Conservation (phyloP, 1,284 basidiomycete species). For the Boletus subluridellus region DNA sequence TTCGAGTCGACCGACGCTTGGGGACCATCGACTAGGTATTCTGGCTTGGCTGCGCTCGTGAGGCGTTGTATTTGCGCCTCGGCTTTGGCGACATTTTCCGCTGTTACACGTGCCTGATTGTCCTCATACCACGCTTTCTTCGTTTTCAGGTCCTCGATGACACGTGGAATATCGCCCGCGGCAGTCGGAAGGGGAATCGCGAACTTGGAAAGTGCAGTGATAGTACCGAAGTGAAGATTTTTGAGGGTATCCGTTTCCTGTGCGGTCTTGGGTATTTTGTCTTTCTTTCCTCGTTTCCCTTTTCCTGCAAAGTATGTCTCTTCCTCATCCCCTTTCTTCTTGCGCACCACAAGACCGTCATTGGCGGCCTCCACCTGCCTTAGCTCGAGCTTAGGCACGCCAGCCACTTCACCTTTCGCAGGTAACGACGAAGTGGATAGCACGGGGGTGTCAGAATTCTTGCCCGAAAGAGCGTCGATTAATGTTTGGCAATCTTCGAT, state of each 20-base stretch:
- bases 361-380: slow-evolving; percentile 76
- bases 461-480: slow-evolving; percentile 86
- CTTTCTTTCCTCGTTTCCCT: slow-evolving; percentile 74
- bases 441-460: slow-evolving; percentile 55
- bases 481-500: slow-evolving; percentile 97
- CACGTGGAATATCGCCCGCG: slow-evolving; percentile 74
- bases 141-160: slow-evolving; percentile 86
- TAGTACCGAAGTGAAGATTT: slow-evolving; percentile 74
- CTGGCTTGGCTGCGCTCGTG: slow-evolving; percentile 42
- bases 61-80: slow-evolving; percentile 78
- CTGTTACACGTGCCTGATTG: slow-evolving; percentile 65
- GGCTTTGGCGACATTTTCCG: slow-evolving; percentile 73
- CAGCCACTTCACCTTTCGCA: slow-evolving; percentile 50
- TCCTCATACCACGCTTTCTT: slow-evolving; percentile 95
- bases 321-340: slow-evolving; percentile 89
- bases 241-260: slow-evolving; percentile 40
- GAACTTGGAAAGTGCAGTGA: slow-evolving; percentile 83
- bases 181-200: slow-evolving; percentile 89
- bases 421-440: slow-evolving; percentile 44
- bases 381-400: slow-evolving; percentile 81
- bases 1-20: slow-evolving; percentile 38
- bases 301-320: slow-evolving; percentile 79
- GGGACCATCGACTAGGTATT: slow-evolving; percentile 43
- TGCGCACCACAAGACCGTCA: slow-evolving; percentile 75
- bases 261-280: slow-evolving; percentile 40